Evolutionary conservation across 306 rosid genomes (phyloP).

Genomic region (Quercus variabilis): DNA sequence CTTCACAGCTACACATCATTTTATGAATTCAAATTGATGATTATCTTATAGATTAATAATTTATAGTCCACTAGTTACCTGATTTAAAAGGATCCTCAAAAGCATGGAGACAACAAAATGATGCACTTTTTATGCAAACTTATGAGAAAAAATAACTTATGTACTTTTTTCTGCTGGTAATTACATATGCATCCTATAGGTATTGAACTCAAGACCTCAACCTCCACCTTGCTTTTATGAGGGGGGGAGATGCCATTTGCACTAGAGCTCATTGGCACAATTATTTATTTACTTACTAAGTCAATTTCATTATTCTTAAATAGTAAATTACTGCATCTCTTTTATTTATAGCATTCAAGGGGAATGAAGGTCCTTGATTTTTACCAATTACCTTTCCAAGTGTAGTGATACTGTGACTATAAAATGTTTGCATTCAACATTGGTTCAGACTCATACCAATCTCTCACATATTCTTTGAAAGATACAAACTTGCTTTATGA

Average conservation of each 20-base stretch:
- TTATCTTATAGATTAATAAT: not conserved
- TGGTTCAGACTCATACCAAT: not conserved
- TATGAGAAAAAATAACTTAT: no score
- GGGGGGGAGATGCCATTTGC: no score
- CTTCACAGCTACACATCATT: not conserved
- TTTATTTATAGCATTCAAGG: not conserved
- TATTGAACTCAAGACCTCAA: no score
- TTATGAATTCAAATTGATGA: not conserved
- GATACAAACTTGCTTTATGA: not conserved
- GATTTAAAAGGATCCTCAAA: not conserved
- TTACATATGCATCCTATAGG: no score
- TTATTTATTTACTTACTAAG: not conserved
- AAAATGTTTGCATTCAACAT: not conserved
- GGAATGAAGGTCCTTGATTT: not conserved
- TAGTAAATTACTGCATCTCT: not conserved
- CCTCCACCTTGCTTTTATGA: no score
- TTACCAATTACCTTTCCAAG: not conserved
- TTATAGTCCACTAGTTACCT: not conserved
- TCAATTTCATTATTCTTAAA: not conserved
- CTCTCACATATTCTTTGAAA: not conserved
- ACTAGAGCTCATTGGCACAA: not conserved
- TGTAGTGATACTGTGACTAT: not conserved
- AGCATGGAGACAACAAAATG: not conserved
- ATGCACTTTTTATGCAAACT: not conserved
- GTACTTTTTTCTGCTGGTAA: no score